phyloP scores from a whole-genome alignment of 441 rosid genomes.

The Geranium incanum region DNA sequence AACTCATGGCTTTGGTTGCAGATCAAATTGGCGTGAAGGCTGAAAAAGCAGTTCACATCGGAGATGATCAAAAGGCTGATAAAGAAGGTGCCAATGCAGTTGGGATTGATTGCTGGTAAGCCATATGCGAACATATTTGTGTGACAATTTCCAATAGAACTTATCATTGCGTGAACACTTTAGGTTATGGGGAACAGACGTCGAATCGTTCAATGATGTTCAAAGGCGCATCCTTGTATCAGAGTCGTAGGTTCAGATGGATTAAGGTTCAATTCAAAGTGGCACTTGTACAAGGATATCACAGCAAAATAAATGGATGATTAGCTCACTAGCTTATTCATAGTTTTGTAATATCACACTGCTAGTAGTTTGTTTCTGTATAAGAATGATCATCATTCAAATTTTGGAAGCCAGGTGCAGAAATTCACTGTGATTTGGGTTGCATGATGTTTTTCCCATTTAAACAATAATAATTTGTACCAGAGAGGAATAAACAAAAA shows the following conservation, averaged over 20 bases:
- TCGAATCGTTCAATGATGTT: slow-evolving; percentile 53
- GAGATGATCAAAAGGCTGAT: slow-evolving; percentile 71
- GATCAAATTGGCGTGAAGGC: slow-evolving; percentile 49
- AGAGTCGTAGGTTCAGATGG: slow-evolving; percentile 19
- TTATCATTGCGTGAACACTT: slow-evolving; percentile 10
- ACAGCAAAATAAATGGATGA: background rate
- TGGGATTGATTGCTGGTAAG: slow-evolving; percentile 75
- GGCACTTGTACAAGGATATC: background rate
- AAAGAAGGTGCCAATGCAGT: slow-evolving; percentile 57
- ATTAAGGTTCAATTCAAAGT: background rate
- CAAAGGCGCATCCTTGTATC: slow-evolving; percentile 36
- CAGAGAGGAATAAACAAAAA: background rate
- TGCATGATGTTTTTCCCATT: background rate
- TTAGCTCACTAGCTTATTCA: background rate
- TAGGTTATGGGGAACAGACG: slow-evolving; percentile 83
- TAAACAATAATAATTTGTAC: background rate
- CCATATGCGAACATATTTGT: background rate
- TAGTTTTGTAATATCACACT: background rate
- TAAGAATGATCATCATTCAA: background rate
- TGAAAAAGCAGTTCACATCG: slow-evolving; percentile 55
- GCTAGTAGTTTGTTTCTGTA: background rate
- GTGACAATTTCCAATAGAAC: background rate
- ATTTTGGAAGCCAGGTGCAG: no score
- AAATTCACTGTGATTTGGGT: background rate
- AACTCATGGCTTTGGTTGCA: slow-evolving; percentile 21